Base-by-base conservation (phyloP, 768 basidiomycete species). In the Krasilnikovozyma curviuscula region DNA sequence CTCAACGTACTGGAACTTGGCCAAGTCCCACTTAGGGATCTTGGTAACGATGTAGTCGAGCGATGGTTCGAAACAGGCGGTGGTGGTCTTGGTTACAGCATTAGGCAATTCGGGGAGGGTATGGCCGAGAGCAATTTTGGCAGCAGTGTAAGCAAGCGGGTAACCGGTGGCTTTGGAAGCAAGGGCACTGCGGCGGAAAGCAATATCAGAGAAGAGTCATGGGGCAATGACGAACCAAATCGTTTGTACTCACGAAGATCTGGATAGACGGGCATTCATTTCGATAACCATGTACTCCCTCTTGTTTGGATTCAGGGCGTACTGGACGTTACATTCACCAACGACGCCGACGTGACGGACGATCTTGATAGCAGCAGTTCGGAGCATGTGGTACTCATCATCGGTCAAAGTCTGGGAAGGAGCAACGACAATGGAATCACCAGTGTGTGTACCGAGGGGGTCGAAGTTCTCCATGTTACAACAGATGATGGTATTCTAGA, bases 101-200 rank as follows among this genome's bases (percentile, higher is more conserved):
- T 98, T 98, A 13, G 91, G 91, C 19, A 97, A 74, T 70, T 95
- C 91, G 5, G 91, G 91, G 27, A 98, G 78, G 16, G 93, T 97
- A 65, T 95, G 77, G 40, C 93, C 93, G 41, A 97, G 80, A 16
- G 89, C 93, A 55, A 98, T 86, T 68, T 98, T 98, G 35, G 93
- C 93, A 35, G 93, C 93, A 13, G 93, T 98, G 69, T 97, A 98
- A 3, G 93, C 93, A 41, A 98, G 77, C 40, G 93, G 93, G 65
- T 98, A 98, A 24, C 93, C 93, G 24, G 93, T 98, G 18, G 93
- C 93, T 65, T 98, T 98, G 8, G 93, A 97, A 16, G 93, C 93
- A 29, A 98, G 73, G 29, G 93, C 93, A 65, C 83, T 83, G 49
- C 52, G 32, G n/a, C 18, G 16, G 33, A 49, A 31, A 50, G 40